Base-by-base conservation (phyloP, 192 early-diverging fungal species). In the Dimargaris cristalligena region DNA sequence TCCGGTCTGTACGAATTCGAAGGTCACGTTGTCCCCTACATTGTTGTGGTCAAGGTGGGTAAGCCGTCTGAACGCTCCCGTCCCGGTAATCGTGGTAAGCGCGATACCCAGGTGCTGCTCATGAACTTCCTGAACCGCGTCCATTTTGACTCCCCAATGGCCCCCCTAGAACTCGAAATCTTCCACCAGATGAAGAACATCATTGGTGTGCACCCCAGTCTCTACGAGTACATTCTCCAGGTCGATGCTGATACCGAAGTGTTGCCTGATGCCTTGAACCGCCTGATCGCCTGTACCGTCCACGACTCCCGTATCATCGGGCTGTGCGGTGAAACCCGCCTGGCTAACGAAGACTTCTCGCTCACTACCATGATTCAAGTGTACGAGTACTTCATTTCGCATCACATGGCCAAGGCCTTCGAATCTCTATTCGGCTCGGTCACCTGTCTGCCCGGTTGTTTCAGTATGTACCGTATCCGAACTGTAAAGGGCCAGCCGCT, bases 331-430 rank as follows among this genome's bases (percentile, higher is more conserved):
- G 94, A 97, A 65, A 98, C 94, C 0, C 80, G 82, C 59, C 75
- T 98, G 30, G 74, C 81, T 2, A 94, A 95, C 67, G 90, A 95
- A 71, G 86, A 88, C 67, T 78, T 80, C 29, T 86, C 86, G 31
- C 94, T 87, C 88, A 88, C 86, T 30, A 92, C 92, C 22, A 94
- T 94, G 91, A 95, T 95, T 64, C 94, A 95, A 63, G 92, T 97
- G 16, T 90, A 89, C 69, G 88, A 91, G 74, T 91, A 91, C 73
- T 90, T 85, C 58, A 88, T 88, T 62, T 86, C 83, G 25, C 92
- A 95, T 74, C 88, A 95, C 67, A 74, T 95, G 63, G 80, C 90
- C 48, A 95, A 95, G 70, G 85, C 86, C 0, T 88, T 88, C 38
- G 86, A 87, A 66, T 87, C 85, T 18, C 70, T 86, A 52, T 86